A percentile compares a stretch with the other conserved stretches of the same genome.
Conservation (phyloP, 148 eudicot genomes). For the Cornus suecica region DNA sequence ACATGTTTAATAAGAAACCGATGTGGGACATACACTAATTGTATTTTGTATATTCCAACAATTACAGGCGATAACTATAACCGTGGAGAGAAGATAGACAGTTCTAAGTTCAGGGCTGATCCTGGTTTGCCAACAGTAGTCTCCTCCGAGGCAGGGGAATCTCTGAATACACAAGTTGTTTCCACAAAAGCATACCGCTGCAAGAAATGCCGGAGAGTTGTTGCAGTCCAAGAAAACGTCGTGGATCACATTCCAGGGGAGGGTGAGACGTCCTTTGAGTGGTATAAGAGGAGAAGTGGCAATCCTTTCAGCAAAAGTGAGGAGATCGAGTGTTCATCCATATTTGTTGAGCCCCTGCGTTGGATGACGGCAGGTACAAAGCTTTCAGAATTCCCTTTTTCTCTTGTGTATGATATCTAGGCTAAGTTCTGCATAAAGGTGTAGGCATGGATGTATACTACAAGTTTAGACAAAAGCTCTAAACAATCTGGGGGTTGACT, state of each 20-base stretch:
- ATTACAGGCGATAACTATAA: constrained; percentile 80
- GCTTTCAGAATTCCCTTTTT: neutral
- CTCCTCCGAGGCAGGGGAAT: constrained; percentile 36
- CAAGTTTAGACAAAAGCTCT: neutral
- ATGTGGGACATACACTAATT: too few relatives aligned
- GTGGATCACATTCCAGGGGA: constrained; percentile 86
- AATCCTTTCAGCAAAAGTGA: constrained; percentile 50
- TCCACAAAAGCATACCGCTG: constrained; percentile 67
- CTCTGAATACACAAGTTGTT: constrained; percentile 18
- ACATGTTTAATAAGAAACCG: too few relatives aligned
- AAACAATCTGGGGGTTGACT: neutral
- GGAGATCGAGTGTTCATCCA: constrained; percentile 76
- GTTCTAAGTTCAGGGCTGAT: constrained; percentile 78
- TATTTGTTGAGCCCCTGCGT: constrained; percentile 87
- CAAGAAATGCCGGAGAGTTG: constrained; percentile 88
- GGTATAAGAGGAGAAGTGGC: constrained; percentile 78
- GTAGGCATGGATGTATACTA: neutral
- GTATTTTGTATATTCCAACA: too few relatives aligned
- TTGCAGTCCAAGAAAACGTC: constrained; percentile 76
- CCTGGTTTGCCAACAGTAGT: constrained; percentile 55
- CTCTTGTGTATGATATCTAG: neutral
- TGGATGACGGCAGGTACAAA: constrained; percentile 88
- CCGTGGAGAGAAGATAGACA: constrained; percentile 75
- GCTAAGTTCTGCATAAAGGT: neutral
- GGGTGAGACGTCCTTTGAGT: constrained; percentile 79